Conservation (phyloP, 2,329 filamentous ascomycete genomes). For the Trichophyton simii region DNA sequence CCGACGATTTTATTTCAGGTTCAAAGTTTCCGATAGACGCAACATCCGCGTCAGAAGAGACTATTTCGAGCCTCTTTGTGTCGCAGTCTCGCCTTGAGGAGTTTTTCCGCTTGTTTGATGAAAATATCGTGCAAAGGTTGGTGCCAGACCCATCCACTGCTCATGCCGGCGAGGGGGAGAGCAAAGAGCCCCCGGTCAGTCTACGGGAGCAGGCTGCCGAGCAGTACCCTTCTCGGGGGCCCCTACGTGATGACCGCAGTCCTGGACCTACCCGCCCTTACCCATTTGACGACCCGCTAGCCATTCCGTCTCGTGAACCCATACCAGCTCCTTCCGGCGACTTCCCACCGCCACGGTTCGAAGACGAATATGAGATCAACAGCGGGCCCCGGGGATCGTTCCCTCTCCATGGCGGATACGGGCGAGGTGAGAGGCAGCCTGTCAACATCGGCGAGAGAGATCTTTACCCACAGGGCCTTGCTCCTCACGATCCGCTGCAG, state of each 20-base stretch:
- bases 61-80: slow-evolving; percentile 54
- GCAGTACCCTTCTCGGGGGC: slow-evolving; percentile 36
- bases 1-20: slow-evolving; percentile 61
- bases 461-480: slow-evolving; percentile 72
- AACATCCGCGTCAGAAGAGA: slow-evolving; percentile 19
- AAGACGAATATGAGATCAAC: slow-evolving; percentile 80
- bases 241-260: slow-evolving; percentile 39
- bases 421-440: slow-evolving; percentile 41
- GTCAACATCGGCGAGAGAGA: slow-evolving; percentile 72
- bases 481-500: slow-evolving; percentile 69
- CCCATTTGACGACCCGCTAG: slow-evolving; percentile 56
- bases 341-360: slow-evolving; percentile 78
- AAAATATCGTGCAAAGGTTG: slow-evolving; percentile 72
- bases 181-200: not conserved
- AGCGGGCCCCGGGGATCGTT: slow-evolving; percentile 44
- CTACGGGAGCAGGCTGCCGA: slow-evolving; percentile 19
- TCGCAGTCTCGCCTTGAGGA: slow-evolving; percentile 57
- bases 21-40: slow-evolving; percentile 44
- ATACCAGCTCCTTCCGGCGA: slow-evolving; percentile 58
- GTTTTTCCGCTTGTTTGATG: slow-evolving; percentile 59
- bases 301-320: slow-evolving; percentile 46
- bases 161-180: slow-evolving; percentile 8
- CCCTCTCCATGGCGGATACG: slow-evolving; percentile 18
- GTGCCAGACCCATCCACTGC: slow-evolving; percentile 40
- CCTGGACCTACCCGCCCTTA: slow-evolving; percentile 54